Conservation (phyloP, 495 filamentous ascomycete species). For the Neurospora intermedia region DNA sequence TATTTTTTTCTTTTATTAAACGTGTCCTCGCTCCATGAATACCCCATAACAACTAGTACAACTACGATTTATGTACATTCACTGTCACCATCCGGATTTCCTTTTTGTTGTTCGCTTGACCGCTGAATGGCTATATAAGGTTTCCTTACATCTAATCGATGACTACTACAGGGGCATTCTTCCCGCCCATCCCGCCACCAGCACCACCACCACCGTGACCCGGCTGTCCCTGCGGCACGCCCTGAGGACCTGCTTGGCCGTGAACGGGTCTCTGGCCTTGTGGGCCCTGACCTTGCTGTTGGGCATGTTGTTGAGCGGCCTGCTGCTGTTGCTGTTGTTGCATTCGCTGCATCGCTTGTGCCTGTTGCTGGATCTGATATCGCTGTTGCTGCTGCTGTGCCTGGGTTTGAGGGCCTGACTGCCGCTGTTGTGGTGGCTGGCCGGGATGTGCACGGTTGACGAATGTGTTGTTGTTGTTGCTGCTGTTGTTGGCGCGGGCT, state of each 20-base stretch:
- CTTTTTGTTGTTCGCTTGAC: neutral
- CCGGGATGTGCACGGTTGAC: neutral
- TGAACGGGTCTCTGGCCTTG: slow-evolving; percentile 2
- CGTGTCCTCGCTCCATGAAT: neutral
- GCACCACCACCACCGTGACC: neutral
- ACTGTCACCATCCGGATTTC: neutral
- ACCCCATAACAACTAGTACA: neutral
- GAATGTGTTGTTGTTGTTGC: neutral
- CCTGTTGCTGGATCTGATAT: slow-evolving; percentile 4
- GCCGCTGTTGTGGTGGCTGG: slow-evolving; percentile 9
- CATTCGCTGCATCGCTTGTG: neutral
- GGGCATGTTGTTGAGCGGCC: slow-evolving; percentile 5
- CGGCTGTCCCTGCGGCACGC: neutral
- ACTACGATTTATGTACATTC: neutral
- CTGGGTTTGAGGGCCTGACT: slow-evolving; percentile 1
- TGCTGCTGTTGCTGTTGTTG: slow-evolving; percentile 17
- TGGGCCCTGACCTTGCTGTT: neutral
- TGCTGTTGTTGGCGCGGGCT: neutral
- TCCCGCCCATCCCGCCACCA: neutral
- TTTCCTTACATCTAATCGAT: neutral
- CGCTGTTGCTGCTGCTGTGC: slow-evolving; percentile 5
- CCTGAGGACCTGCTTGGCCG: neutral
- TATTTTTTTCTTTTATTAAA: no score
- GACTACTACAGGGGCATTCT: neutral
- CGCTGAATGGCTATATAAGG: neutral